phyloP scores from a whole-genome alignment of 1,284 basidiomycete genomes.

The Tetrapyrgos nigripes region DNA sequence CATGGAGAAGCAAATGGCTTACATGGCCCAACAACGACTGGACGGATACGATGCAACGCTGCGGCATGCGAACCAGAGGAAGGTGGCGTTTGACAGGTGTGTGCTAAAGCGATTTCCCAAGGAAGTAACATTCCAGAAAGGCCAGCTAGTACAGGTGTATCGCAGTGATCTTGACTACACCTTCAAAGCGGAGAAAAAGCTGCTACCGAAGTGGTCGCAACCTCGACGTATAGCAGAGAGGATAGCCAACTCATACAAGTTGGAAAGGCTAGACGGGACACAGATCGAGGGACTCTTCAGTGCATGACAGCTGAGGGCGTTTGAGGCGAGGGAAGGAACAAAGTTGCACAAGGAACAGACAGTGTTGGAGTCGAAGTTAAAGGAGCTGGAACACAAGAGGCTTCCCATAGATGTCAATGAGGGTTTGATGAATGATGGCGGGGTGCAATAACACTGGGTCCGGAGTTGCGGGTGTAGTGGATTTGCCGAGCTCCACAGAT shows the following conservation, averaged over 20 bases:
- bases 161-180: conserved; percentile 34
- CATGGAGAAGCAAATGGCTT: too few species aligned
- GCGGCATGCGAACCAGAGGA: conserved; percentile 27
- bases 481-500: too few species aligned
- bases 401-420: too few species aligned
- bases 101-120: conserved; percentile 17
- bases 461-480: too few species aligned
- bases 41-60: too few species aligned
- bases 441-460: too few species aligned
- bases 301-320: conserved; percentile 18
- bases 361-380: not conserved
- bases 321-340: conserved; percentile 19
- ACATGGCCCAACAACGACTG: too few species aligned
- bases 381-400: too few species aligned
- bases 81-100: conserved; percentile 30
- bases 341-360: conserved; percentile 14
- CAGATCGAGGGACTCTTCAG: conserved; percentile 18
- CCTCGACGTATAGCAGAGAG: conserved; percentile 19
- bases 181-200: conserved; percentile 29
- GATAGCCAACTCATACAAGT: too few species aligned
- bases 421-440: too few species aligned
- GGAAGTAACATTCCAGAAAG: conserved; percentile 31
- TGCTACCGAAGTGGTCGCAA: conserved; percentile 32
- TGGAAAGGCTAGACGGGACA: conserved; percentile 20
- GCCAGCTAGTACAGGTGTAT: conserved; percentile 38